phyloP scores from a whole-genome alignment of 2,329 filamentous ascomycete species.

The Dryadomyces quercivorus region DNA sequence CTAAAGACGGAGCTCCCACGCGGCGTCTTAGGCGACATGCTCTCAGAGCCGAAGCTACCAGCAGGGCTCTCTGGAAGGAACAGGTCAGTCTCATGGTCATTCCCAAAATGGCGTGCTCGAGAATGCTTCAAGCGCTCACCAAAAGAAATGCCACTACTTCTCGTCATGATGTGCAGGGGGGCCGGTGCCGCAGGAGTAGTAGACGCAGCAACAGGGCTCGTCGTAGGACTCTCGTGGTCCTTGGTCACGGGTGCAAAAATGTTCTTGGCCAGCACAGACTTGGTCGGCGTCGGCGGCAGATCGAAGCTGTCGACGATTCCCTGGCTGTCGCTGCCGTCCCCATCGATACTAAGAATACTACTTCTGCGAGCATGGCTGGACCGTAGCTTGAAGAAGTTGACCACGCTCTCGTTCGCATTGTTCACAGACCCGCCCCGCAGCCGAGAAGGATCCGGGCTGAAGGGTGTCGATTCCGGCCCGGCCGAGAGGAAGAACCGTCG shows the following conservation, averaged over 20 bases:
- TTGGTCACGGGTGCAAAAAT: conserved; percentile 12
- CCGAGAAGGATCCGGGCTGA: conserved; percentile 42
- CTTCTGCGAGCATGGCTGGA: conserved; percentile 36
- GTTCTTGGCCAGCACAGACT: conserved; percentile 38
- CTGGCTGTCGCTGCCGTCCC: conserved; percentile 39
- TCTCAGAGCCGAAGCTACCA: conserved; percentile 36
- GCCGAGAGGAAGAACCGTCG: conserved; percentile 52
- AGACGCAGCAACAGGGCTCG: conserved; percentile 11
- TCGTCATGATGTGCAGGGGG: background rate
- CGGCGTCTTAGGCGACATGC: conserved; percentile 61
- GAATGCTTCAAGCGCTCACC: background rate
- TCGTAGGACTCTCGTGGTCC: conserved; percentile 6
- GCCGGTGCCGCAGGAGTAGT: conserved; percentile 1
- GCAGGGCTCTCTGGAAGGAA: conserved; percentile 43
- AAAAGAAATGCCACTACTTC: background rate
- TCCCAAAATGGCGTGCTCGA: background rate
- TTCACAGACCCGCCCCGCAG: conserved; percentile 26
- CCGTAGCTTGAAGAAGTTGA: conserved; percentile 52
- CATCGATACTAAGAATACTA: conserved; percentile 73
- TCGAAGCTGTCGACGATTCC: conserved; percentile 44
- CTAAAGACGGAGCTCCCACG: conserved; percentile 40
- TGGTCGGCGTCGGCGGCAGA: conserved; percentile 88
- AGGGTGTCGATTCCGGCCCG: conserved; percentile 63
- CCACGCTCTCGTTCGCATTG: conserved; percentile 24
- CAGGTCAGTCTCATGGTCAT: background rate